Evolutionary conservation across 2,329 filamentous ascomycete species (phyloP).

Genomic region (Cytospora chrysosperma): DNA sequence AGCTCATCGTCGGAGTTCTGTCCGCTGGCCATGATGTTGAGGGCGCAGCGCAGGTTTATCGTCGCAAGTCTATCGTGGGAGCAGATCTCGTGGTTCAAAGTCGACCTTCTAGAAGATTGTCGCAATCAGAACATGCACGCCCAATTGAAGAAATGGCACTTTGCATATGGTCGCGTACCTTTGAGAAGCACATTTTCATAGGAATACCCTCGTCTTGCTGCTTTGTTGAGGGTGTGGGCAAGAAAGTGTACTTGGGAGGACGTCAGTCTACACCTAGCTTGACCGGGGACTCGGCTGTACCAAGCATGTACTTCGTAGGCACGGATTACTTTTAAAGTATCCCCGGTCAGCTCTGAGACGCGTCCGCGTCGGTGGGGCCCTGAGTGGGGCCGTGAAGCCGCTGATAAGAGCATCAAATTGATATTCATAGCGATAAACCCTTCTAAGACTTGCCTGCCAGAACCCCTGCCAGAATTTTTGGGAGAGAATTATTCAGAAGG

Average conservation of each 20-base stretch:
- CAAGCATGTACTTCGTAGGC: no score
- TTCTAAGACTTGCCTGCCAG: background rate
- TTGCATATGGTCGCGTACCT: conserved; percentile 3
- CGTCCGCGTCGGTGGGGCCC: background rate
- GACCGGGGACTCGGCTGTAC: background rate
- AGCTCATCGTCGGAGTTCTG: conserved; percentile 21
- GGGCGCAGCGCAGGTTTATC: background rate
- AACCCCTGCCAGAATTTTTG: background rate
- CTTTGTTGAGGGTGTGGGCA: background rate
- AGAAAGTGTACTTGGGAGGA: background rate
- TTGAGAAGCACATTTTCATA: background rate
- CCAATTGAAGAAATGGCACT: background rate
- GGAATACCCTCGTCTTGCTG: background rate
- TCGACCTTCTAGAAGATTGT: conserved; percentile 9
- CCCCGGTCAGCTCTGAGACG: background rate
- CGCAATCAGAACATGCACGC: conserved; percentile 1
- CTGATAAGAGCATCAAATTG: background rate
- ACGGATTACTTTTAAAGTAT: background rate
- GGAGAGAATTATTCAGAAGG: background rate
- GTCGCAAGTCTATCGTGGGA: conserved; percentile 10
- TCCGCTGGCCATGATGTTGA: conserved; percentile 7
- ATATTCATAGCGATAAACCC: background rate
- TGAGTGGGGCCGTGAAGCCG: background rate
- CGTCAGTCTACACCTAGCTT: background rate
- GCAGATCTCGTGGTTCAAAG: background rate